These are phyloP conservation scores for Colletotrichum eleusines DNA, from an alignment of 2,329 filamentous ascomycete genomes.

Conservation along the genomic window DNA sequence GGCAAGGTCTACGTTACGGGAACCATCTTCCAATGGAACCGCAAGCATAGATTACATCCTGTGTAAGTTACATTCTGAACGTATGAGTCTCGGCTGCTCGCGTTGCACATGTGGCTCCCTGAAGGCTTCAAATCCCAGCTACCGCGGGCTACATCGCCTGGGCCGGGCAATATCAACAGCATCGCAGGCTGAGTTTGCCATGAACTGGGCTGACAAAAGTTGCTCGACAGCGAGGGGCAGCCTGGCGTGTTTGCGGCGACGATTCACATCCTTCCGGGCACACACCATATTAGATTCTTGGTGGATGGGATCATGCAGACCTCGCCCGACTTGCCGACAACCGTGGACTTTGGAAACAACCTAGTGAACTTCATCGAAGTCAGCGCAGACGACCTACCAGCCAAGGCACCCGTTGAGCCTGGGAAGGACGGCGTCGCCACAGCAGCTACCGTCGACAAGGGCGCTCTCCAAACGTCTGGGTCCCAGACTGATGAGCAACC, in stretches of 20 bases:
- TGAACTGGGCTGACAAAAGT: slow-evolving; percentile 7
- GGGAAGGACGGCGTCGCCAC: slow-evolving; percentile 50
- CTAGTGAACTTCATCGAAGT: slow-evolving; percentile 99
- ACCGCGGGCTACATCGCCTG: not conserved
- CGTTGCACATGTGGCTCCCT: slow-evolving; percentile 34
- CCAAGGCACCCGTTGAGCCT: slow-evolving; percentile 48
- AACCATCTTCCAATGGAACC: slow-evolving; percentile 97
- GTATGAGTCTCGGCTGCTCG: slow-evolving; percentile 38
- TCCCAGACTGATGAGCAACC: slow-evolving; percentile 57
- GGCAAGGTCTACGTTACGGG: slow-evolving; percentile 97
- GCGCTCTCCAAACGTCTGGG: slow-evolving; percentile 49
- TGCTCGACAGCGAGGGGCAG: slow-evolving; percentile 60
- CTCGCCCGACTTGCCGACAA: slow-evolving; percentile 87
- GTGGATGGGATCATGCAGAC: slow-evolving; percentile 95
- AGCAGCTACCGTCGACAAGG: slow-evolving; percentile 45
- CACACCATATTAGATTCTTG: slow-evolving; percentile 96
- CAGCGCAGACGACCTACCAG: slow-evolving; percentile 76
- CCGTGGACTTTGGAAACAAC: slow-evolving; percentile 97
- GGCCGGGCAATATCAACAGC: slow-evolving; percentile 23
- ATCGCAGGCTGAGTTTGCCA: slow-evolving; percentile 33
- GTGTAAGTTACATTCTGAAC: slow-evolving; percentile 71
- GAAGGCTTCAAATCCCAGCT: slow-evolving; percentile 10
- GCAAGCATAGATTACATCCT: slow-evolving; percentile 87
- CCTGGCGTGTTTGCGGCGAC: slow-evolving; percentile 79
- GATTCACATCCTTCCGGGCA: slow-evolving; percentile 89